A percentile compares a stretch with the other conserved stretches of the same genome.
These are phyloP conservation scores for Rubia yunnanensis DNA, from an alignment of 257 asterid genomes.

Conservation along the genomic window DNA sequence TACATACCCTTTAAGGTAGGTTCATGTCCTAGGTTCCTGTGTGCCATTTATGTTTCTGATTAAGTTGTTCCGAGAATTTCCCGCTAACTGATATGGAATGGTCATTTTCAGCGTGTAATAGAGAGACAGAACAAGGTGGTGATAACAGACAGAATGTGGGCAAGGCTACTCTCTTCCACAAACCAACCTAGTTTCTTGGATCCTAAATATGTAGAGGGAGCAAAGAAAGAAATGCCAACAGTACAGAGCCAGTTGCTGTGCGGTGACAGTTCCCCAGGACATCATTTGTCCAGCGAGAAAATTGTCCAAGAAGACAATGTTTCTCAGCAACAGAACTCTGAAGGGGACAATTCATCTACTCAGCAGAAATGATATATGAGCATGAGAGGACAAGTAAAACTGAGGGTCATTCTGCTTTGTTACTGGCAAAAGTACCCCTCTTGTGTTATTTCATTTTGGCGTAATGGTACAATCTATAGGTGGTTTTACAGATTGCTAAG, in stretches of 20 bases:
- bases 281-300: background rate
- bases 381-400: background rate
- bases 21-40: background rate
- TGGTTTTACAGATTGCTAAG: background rate
- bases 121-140: slow-evolving; percentile 7
- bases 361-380: background rate
- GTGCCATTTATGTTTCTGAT: background rate
- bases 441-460: too few relatives aligned
- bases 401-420: background rate
- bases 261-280: background rate
- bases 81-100: background rate
- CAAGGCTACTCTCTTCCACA: slow-evolving; percentile 1
- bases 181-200: slow-evolving; percentile 1
- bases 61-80: background rate
- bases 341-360: background rate
- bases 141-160: slow-evolving; percentile 3
- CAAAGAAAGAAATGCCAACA: background rate
- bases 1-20: slow-evolving; percentile 11
- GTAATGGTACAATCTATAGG: background rate
- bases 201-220: background rate
- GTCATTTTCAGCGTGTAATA: background rate
- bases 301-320: background rate
- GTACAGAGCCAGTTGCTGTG: background rate
- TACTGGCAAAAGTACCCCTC: background rate
- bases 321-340: background rate